Conservation (phyloP, 139 green algal genomes). For the Haematococcus lacustris region DNA sequence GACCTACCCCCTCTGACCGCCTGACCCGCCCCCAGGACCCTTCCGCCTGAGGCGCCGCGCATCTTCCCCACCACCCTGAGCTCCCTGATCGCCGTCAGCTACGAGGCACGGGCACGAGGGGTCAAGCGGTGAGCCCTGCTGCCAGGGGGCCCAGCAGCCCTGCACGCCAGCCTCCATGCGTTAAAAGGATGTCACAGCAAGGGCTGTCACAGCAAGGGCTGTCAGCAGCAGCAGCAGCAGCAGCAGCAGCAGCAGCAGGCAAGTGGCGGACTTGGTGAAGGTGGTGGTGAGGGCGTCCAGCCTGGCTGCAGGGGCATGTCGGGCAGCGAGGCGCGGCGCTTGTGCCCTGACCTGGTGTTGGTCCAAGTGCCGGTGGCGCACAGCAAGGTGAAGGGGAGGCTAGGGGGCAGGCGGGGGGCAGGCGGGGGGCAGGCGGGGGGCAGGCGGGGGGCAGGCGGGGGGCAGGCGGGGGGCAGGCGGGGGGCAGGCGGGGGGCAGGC, state of each 20-base stretch:
- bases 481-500: not conserved
- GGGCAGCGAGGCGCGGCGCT: conserved; percentile 46
- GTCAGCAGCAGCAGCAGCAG: no score
- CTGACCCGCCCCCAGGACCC: not conserved
- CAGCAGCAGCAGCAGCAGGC: not conserved
- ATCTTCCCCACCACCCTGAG: conserved; percentile 39
- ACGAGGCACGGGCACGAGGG: conserved; percentile 40
- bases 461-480: not conserved
- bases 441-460: not conserved
- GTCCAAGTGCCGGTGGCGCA: conserved; percentile 34
- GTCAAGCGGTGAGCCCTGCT: conserved; percentile 43
- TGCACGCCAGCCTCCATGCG: not conserved
- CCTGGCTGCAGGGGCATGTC: conserved; percentile 51
- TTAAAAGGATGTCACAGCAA: no score
- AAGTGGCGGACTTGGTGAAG: not conserved
- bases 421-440: not conserved
- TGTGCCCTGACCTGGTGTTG: conserved; percentile 60
- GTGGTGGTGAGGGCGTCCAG: not conserved
- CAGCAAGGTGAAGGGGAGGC: not conserved
- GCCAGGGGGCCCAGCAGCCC: not conserved
- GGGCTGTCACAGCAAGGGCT: no score
- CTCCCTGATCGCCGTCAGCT: conserved; percentile 61
- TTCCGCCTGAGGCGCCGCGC: not conserved
- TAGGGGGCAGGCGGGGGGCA: not conserved
- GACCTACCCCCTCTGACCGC: no score